Conservation (phyloP, 1,284 basidiomycete genomes). For the Takashimella koratensis region DNA sequence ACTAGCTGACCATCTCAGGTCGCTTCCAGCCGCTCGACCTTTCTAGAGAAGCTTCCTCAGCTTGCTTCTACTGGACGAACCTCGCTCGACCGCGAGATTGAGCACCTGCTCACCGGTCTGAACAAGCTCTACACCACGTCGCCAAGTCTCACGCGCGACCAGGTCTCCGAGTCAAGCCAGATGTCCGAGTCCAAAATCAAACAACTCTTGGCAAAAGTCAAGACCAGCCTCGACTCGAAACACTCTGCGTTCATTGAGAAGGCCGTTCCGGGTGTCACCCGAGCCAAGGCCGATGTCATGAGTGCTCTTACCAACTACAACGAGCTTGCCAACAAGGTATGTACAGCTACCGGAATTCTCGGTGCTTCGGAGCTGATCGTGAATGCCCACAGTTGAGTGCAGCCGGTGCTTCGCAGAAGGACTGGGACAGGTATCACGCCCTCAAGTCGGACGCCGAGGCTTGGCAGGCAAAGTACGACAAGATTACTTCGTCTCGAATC, state of each 20-base stretch:
- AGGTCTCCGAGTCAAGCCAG: slow-evolving; percentile 29
- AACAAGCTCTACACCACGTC: slow-evolving; percentile 44
- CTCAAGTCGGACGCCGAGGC: slow-evolving; percentile 27
- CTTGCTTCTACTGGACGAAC: neutral
- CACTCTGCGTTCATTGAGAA: slow-evolving; percentile 13
- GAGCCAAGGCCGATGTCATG: slow-evolving; percentile 26
- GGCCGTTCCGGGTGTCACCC: slow-evolving; percentile 19
- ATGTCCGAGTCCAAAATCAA: slow-evolving; percentile 27
- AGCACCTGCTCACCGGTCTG: slow-evolving; percentile 37
- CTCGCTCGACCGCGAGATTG: slow-evolving; percentile 32
- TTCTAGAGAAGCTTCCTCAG: neutral
- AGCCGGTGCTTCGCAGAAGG: slow-evolving; percentile 22
- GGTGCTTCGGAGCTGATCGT: neutral
- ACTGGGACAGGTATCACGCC: slow-evolving; percentile 37
- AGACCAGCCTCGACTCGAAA: neutral
- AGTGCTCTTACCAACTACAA: slow-evolving; percentile 28
- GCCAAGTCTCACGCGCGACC: slow-evolving; percentile 27
- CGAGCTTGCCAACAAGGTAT: slow-evolving; percentile 31
- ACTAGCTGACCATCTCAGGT: neutral
- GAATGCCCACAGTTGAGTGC: neutral
- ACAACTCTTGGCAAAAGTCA: slow-evolving; percentile 1
- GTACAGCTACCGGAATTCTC: slow-evolving; percentile 1
- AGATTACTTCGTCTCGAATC: slow-evolving; percentile 14
- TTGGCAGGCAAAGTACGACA: slow-evolving; percentile 33
- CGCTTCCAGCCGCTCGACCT: neutral